Conservation (phyloP, 1,284 basidiomycete species). For the Tilletiopsis washingtonensis region DNA sequence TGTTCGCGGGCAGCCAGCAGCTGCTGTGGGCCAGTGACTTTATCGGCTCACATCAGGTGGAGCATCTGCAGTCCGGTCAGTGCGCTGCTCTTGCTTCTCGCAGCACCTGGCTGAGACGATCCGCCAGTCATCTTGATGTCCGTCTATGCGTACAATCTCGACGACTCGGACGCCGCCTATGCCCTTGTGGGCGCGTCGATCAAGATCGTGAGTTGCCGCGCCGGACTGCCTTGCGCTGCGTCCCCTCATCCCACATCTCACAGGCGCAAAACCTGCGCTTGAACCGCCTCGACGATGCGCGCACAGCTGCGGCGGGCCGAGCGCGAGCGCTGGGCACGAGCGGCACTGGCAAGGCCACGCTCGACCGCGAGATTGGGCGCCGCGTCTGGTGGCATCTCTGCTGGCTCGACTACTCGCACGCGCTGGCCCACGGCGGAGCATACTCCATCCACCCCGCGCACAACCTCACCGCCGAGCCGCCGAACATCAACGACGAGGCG, state of each 20-base stretch:
- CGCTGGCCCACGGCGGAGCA: conserved; percentile 32
- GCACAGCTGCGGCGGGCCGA: not conserved
- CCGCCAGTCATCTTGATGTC: conserved; percentile 20
- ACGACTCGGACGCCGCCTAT: conserved; percentile 38
- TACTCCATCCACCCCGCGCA: conserved; percentile 37
- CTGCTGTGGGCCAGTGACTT: conserved; percentile 38
- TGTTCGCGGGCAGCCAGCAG: conserved; percentile 33
- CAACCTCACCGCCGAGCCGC: conserved; percentile 30
- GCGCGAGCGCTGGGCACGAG: not conserved
- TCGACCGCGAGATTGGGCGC: conserved; percentile 28
- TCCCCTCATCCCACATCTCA: not conserved
- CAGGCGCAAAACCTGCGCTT: conserved; percentile 18
- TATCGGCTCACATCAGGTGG: conserved; percentile 32
- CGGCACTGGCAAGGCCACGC: conserved; percentile 3
- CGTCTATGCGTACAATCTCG: conserved; percentile 41
- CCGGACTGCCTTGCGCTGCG: too few species aligned
- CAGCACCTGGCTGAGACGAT: not conserved
- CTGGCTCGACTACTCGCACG: conserved; percentile 38
- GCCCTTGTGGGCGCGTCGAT: conserved; percentile 36
- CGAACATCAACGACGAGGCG: conserved; percentile 32
- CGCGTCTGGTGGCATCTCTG: conserved; percentile 43
- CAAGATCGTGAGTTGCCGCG: too few species aligned
- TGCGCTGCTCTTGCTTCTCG: not conserved
- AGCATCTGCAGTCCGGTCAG: conserved; percentile 32
- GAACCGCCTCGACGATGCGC: conserved; percentile 15